phyloP scores from a whole-genome alignment of 2,329 filamentous ascomycete species.

The Graphiopsis chlorocephala region DNA sequence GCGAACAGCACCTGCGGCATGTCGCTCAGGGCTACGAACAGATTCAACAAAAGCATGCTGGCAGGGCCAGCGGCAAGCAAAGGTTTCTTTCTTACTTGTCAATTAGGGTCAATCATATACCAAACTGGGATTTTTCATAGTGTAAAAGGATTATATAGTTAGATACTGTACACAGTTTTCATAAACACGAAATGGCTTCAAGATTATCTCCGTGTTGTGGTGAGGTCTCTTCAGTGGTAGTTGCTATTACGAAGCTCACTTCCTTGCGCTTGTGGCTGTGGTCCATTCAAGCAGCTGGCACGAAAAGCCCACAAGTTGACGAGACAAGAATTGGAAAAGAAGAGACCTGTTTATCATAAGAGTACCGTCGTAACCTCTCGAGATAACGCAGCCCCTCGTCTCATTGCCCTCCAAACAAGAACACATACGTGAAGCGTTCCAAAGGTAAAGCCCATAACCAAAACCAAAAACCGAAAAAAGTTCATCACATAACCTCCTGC shows the following conservation, averaged over 20 bases:
- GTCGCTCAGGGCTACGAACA: background rate
- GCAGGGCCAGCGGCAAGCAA: slow-evolving; percentile 4
- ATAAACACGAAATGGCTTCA: background rate
- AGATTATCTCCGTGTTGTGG: background rate
- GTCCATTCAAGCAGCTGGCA: too few species aligned
- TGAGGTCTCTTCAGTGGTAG: background rate
- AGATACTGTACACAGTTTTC: background rate
- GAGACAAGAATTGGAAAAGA: too few species aligned
- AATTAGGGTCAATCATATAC: background rate
- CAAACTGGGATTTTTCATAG: background rate
- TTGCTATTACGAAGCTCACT: background rate
- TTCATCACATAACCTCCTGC: background rate
- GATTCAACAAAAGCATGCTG: background rate
- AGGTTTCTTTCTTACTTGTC: background rate
- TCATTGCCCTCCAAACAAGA: background rate
- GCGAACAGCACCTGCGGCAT: background rate
- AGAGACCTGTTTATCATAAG: background rate
- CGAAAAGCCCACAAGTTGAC: too few species aligned
- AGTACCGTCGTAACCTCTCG: background rate
- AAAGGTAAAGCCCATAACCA: background rate
- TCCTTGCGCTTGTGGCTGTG: background rate
- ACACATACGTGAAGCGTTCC: background rate
- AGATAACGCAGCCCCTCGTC: background rate
- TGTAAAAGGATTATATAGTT: background rate
- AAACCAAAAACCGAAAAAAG: background rate